Conservation (phyloP, 176 grass and related monocot genomes). For the Panicum miliaceum region DNA sequence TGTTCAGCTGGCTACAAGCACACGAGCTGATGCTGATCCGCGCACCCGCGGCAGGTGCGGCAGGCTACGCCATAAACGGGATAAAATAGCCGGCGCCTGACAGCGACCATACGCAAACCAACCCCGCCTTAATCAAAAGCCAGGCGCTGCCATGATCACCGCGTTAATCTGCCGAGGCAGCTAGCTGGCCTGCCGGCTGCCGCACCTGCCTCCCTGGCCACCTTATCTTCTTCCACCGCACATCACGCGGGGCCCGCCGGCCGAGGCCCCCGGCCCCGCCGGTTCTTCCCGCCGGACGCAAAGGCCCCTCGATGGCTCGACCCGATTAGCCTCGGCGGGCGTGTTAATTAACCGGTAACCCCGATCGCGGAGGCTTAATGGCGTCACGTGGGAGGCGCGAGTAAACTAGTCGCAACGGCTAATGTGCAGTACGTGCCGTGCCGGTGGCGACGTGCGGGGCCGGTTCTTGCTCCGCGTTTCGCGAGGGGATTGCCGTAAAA, state of each 20-base stretch:
- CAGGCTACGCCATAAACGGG: neutral
- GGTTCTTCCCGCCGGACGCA: slow-evolving; percentile 26
- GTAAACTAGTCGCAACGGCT: neutral
- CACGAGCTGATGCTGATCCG: neutral
- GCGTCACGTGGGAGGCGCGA: neutral
- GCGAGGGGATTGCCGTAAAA: neutral
- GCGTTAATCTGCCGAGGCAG: slow-evolving; percentile 10
- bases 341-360: neutral
- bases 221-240: slow-evolving; percentile 59
- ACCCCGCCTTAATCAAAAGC: slow-evolving; percentile 21
- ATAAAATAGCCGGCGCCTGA: neutral
- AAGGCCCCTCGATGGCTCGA: neutral
- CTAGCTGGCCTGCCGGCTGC: neutral
- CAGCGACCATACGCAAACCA: slow-evolving; percentile 31
- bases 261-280: too few relatives aligned
- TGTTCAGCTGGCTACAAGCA: slow-evolving; percentile 8
- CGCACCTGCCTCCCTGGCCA: neutral
- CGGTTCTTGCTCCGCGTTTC: slow-evolving; percentile 53
- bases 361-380: neutral
- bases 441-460: slow-evolving; percentile 24
- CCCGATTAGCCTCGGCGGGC: neutral
- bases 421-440: neutral
- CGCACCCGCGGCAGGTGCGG: neutral
- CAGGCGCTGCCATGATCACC: slow-evolving; percentile 31
- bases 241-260: slow-evolving; percentile 52